phyloP scores from a whole-genome alignment of 2,329 filamentous ascomycete species.

The Fusarium decemcellulare region DNA sequence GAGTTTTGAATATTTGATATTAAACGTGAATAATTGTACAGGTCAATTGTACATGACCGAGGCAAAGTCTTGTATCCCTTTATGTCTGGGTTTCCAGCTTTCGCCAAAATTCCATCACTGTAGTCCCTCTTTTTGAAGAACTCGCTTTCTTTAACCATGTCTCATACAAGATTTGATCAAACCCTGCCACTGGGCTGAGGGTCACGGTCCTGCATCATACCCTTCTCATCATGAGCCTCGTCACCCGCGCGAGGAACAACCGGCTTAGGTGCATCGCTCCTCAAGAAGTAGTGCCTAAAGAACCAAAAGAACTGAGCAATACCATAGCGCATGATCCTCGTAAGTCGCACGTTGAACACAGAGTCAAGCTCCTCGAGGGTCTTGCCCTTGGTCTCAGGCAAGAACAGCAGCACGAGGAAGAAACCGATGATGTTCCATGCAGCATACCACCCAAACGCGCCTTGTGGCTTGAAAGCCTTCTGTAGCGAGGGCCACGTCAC shows the following conservation, averaged over 20 bases:
- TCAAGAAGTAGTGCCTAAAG: constrained; percentile 39
- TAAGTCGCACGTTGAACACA: constrained; percentile 57
- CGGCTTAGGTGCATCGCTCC: constrained; percentile 28
- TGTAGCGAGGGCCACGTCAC: constrained; percentile 49
- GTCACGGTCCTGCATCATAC: constrained; percentile 31
- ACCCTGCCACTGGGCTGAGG: constrained; percentile 29
- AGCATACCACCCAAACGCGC: constrained; percentile 59
- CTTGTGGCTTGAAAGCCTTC: constrained; percentile 44
- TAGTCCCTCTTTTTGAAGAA: background rate
- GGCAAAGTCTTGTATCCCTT: background rate
- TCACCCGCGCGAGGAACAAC: constrained; percentile 37
- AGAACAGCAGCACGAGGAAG: constrained; percentile 61
- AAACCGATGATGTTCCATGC: constrained; percentile 61
- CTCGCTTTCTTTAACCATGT: background rate
- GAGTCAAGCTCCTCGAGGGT: constrained; percentile 58
- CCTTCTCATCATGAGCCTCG: constrained; percentile 31
- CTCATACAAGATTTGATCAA: constrained; percentile 4
- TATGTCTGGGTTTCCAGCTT: background rate
- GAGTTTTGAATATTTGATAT: too few relatives aligned
- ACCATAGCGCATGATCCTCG: constrained; percentile 47
- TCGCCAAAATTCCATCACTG: background rate
- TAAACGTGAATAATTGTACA: too few relatives aligned
- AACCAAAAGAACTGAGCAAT: constrained; percentile 44
- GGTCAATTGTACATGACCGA: too few relatives aligned
- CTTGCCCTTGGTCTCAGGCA: constrained; percentile 64